Conservation (phyloP, 768 basidiomycete species). For the Hypsizygus marmoreus region DNA sequence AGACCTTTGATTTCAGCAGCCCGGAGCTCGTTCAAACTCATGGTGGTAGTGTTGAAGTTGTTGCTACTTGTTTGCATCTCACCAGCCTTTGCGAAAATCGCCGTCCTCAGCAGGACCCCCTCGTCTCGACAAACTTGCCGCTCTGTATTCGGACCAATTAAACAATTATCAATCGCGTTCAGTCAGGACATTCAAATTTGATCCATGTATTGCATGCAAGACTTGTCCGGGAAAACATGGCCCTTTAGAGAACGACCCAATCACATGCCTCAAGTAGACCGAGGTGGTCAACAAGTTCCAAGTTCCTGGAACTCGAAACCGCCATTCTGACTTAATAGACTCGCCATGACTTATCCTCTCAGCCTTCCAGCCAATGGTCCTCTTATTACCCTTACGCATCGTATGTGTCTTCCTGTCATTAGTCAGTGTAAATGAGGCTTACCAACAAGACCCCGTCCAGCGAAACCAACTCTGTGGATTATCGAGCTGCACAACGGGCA, state of each 20-base stretch:
- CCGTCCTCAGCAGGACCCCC: neutral
- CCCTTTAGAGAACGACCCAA: too few species aligned
- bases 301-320: neutral
- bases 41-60: conserved; percentile 28
- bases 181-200: too few species aligned
- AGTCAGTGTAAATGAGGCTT: too few species aligned
- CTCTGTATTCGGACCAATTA: too few species aligned
- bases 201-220: too few species aligned
- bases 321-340: neutral
- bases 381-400: conserved; percentile 67
- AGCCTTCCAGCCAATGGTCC: conserved; percentile 51
- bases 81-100: neutral
- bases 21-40: conserved; percentile 42
- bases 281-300: neutral
- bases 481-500: conserved; percentile 80
- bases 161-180: too few species aligned
- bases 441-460: too few species aligned
- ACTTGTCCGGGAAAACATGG: too few species aligned
- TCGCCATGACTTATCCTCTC: conserved; percentile 46
- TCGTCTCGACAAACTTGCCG: too few species aligned
- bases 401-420: too few species aligned
- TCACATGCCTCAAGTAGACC: conserved; percentile 22
- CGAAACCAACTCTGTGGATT: conserved; percentile 65
- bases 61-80: conserved; percentile 16
- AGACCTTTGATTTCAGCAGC: conserved; percentile 55